Conservation (phyloP, 257 asterid species). For the Solanum dulcamara region DNA sequence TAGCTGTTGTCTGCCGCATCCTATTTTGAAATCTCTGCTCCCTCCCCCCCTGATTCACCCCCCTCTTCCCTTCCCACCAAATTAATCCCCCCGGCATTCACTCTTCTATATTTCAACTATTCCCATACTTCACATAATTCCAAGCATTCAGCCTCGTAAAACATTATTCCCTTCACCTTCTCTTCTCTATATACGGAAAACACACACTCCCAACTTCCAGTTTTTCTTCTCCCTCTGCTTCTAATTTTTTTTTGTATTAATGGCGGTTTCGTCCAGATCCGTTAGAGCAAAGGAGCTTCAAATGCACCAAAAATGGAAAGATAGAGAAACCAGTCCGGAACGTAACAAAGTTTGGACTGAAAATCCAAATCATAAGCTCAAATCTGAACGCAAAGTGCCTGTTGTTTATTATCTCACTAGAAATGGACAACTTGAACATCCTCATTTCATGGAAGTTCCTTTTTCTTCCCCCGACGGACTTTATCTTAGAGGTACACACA, state of each 20-base stretch:
- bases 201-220: background rate
- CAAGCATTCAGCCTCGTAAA: background rate
- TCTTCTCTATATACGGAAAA: background rate
- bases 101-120: background rate
- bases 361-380: slow-evolving; percentile 17
- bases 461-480: slow-evolving; percentile 59
- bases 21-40: slow-evolving; percentile 3
- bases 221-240: background rate
- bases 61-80: background rate
- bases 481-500: slow-evolving; percentile 41
- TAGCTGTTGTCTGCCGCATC: slow-evolving; percentile 8
- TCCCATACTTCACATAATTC: background rate
- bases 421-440: slow-evolving; percentile 83
- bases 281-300: background rate
- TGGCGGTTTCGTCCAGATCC: background rate
- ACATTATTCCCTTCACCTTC: background rate
- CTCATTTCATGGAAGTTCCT: slow-evolving; percentile 91
- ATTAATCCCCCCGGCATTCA: background rate
- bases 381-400: slow-evolving; percentile 27
- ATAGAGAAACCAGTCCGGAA: slow-evolving; percentile 43
- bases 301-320: background rate
- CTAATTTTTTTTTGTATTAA: background rate
- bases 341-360: slow-evolving; percentile 48
- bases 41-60: background rate
- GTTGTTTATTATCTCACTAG: slow-evolving; percentile 67